Evolutionary conservation across 306 rosid genomes (phyloP).

Genomic region (Cucurbita ficifolia): DNA sequence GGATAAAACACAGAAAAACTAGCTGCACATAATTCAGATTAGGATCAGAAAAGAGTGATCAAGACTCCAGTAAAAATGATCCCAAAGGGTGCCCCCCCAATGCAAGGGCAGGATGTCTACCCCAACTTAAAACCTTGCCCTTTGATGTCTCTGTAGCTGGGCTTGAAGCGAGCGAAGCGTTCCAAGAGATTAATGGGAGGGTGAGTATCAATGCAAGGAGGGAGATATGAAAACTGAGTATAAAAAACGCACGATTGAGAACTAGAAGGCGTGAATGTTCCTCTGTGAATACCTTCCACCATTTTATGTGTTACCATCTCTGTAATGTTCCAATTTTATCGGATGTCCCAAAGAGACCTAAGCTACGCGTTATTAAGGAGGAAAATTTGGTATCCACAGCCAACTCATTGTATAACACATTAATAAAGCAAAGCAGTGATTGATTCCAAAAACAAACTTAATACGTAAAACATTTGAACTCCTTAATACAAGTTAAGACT

Average conservation of each 20-base stretch:
- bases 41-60: background rate
- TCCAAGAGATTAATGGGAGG: too few relatives aligned
- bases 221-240: too few relatives aligned
- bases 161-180: background rate
- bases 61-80: background rate
- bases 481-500: background rate
- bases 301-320: too few relatives aligned
- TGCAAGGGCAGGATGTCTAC: background rate
- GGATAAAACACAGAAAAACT: background rate
- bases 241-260: too few relatives aligned
- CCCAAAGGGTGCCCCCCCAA: background rate
- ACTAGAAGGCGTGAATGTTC: too few relatives aligned
- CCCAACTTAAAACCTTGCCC: background rate
- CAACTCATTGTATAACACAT: too few relatives aligned
- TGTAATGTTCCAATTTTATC: too few relatives aligned
- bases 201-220: too few relatives aligned
- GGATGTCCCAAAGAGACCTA: too few relatives aligned
- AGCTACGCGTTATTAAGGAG: too few relatives aligned
- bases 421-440: background rate
- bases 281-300: too few relatives aligned
- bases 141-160: background rate
- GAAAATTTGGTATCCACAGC: too few relatives aligned
- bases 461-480: background rate
- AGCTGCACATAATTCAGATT: background rate
- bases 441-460: background rate